Evolutionary conservation across 1,139 yeast species (phyloP).

Genomic region (Yamadazyma membranifaciens): DNA sequence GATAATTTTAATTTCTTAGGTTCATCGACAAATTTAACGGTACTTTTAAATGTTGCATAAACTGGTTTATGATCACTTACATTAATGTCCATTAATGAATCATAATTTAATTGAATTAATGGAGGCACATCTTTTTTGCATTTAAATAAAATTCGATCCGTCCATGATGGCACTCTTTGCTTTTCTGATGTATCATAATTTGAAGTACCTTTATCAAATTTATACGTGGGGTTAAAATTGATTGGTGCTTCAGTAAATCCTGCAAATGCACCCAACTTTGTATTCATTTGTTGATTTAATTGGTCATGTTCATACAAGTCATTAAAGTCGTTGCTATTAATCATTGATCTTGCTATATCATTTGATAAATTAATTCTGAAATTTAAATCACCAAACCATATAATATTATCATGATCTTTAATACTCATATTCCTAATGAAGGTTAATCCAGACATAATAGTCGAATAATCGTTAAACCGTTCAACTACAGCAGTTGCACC

Average conservation of each 20-base stretch:
- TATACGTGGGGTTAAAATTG: conserved; percentile 85
- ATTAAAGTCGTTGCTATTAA: conserved; percentile 45
- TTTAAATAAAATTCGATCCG: conserved; percentile 75
- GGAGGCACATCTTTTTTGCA: conserved; percentile 43
- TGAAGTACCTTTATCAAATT: conserved; percentile 86
- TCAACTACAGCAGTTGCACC: conserved; percentile 84
- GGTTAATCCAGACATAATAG: conserved; percentile 72
- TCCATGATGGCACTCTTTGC: conserved; percentile 94
- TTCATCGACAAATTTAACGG: conserved; percentile 60
- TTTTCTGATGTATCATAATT: conserved; percentile 88
- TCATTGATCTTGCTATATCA: conserved; percentile 65
- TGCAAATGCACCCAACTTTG: conserved; percentile 72
- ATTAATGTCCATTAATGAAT: conserved; percentile 52
- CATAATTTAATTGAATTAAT: conserved; percentile 57
- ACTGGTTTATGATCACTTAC: conserved; percentile 94
- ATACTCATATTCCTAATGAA: conserved; percentile 72
- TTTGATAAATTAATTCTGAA: conserved; percentile 76
- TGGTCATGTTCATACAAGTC: conserved; percentile 75
- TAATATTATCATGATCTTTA: conserved; percentile 77
- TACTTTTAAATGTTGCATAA: conserved; percentile 67
- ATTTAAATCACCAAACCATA: conserved; percentile 97
- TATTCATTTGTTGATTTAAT: conserved; percentile 71
- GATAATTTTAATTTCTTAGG: conserved; percentile 28
- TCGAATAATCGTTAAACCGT: conserved; percentile 82
- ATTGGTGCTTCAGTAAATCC: conserved; percentile 81